A percentile compares a stretch with the other conserved stretches of the same genome.
These are phyloP conservation scores for Geranium rotundifolium DNA, from an alignment of 345 rosid genomes.

Conservation along the genomic window DNA sequence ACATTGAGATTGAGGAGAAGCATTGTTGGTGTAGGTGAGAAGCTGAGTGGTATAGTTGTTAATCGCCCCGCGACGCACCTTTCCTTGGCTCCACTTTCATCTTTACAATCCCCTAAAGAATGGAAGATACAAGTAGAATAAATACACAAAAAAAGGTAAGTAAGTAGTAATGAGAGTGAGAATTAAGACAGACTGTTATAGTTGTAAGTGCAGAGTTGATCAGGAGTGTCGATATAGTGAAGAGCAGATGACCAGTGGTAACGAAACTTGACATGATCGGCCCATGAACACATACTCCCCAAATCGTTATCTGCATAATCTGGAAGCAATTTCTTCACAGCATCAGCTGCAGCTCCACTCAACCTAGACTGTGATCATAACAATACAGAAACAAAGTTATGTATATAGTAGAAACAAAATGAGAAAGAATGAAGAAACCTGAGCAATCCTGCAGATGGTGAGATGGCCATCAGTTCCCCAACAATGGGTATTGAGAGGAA, in stretches of 20 bases:
- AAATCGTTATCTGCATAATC: constrained; percentile 44
- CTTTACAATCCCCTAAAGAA: constrained; percentile 73
- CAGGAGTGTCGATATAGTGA: constrained; percentile 69
- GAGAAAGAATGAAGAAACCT: constrained; percentile 21
- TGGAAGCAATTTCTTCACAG: constrained; percentile 51
- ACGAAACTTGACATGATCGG: constrained; percentile 52
- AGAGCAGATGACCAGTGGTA: constrained; percentile 69
- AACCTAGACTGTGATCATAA: constrained; percentile 34
- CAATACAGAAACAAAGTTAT: too few relatives aligned
- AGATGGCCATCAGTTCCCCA: constrained; percentile 81
- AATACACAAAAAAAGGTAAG: too few relatives aligned
- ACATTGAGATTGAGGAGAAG: constrained; percentile 39
- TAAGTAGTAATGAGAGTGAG: not conserved
- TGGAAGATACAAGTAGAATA: not conserved
- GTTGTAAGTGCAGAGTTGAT: constrained; percentile 40
- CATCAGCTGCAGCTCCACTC: constrained; percentile 39
- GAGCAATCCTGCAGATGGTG: constrained; percentile 57
- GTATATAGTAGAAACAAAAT: not conserved
- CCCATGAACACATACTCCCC: constrained; percentile 64
- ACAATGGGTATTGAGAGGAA: constrained; percentile 18
- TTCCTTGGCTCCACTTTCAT: constrained; percentile 43
- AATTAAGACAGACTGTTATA: constrained; percentile 34
- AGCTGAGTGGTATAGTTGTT: constrained; percentile 89
- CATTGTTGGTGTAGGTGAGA: constrained; percentile 32
- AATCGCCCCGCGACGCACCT: constrained; percentile 83